Base-by-base conservation (phyloP, 1,284 basidiomycete species). In the Hemileia vastatrix region DNA sequence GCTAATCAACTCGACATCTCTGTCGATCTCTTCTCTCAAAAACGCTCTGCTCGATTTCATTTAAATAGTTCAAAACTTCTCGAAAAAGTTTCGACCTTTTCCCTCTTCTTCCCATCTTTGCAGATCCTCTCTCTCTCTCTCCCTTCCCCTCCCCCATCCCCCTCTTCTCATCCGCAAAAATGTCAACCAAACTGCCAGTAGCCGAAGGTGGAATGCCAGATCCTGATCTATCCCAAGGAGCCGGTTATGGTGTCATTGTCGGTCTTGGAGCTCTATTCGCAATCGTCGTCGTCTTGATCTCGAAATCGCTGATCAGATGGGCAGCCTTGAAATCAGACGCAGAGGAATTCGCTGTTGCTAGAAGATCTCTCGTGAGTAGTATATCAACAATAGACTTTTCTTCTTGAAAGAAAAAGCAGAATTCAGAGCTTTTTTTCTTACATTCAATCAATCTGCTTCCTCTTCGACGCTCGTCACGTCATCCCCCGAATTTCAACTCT, bases 201-300 rank as follows among this genome's bases (percentile, higher is more conserved):
- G 27, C 27, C 27, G 27, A 27, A 27, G 36, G 36, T 40, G 36
- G 36, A 40, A 9, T 40, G 11, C 36, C 36, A n/a, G n/a, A n/a
- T n/a, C n/a, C n/a, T n/a, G n/a, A n/a, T n/a, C n/a, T n/a, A n/a
- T 68, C 66, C 1, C 71, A 75, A 54, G 71, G 73, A 33, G 68
- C 51, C 47, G 72, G 74, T 24, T 76, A 73, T 60, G 73, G 74
- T 36, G 72, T 73, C 13, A 69, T 75, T 44, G 64, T 75, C 19
- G 74, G 75, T 6, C 64, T 73, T 6, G 70, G 72, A 6, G 63
- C 67, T 9, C 66, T 71, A 36, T 76, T 76, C 52, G 73, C 74
- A 8, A 64, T 72, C 27, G 70, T 69, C 24, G 50, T 57, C 57
- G 65, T 66, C 32, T n/a, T 50, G 9, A 40, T 69, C 40, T 67